A percentile compares a stretch with the other conserved stretches of the same genome.
phyloP scores from a whole-genome alignment of 805 yeast genomes.

The Starmerella etchellsii region DNA sequence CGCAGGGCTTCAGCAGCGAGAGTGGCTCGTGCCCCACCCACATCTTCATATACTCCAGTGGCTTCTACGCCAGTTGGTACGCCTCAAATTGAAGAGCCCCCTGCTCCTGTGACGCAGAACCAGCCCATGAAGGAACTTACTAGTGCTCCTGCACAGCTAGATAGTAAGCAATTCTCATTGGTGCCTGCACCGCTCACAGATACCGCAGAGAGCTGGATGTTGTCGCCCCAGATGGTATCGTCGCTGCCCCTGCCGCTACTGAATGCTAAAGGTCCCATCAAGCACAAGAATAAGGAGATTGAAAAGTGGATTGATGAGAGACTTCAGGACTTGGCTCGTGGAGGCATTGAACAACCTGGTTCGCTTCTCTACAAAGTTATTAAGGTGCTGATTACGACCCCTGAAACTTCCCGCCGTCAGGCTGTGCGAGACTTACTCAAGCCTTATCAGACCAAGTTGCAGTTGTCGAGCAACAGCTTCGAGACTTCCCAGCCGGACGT shows the following conservation, averaged over 20 bases:
- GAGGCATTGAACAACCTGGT: conserved; percentile 3
- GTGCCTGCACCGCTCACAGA: too few species aligned
- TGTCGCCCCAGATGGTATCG: conserved; percentile 1
- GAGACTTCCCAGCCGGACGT: neutral
- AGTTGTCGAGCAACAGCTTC: too few species aligned
- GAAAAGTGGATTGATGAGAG: conserved; percentile 51
- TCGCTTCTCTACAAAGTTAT: conserved; percentile 14
- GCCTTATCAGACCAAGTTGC: neutral
- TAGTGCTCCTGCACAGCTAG: too few species aligned
- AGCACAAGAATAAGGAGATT: conserved; percentile 51
- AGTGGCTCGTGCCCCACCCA: too few species aligned
- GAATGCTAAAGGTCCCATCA: conserved; percentile 32
- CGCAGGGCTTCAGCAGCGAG: too few species aligned
- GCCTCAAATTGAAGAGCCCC: too few species aligned
- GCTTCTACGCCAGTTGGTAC: too few species aligned
- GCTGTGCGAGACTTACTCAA: neutral
- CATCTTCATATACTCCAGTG: too few species aligned
- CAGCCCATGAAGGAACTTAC: too few species aligned
- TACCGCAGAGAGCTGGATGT: neutral
- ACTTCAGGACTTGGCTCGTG: conserved; percentile 16
- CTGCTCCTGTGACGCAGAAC: too few species aligned
- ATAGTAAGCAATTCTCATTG: too few species aligned
- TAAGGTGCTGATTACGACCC: neutral
- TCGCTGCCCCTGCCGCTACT: conserved; percentile 59
- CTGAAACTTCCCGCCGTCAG: neutral